Conservation (phyloP, 805 yeast species). For the Metschnikowia anglica region DNA sequence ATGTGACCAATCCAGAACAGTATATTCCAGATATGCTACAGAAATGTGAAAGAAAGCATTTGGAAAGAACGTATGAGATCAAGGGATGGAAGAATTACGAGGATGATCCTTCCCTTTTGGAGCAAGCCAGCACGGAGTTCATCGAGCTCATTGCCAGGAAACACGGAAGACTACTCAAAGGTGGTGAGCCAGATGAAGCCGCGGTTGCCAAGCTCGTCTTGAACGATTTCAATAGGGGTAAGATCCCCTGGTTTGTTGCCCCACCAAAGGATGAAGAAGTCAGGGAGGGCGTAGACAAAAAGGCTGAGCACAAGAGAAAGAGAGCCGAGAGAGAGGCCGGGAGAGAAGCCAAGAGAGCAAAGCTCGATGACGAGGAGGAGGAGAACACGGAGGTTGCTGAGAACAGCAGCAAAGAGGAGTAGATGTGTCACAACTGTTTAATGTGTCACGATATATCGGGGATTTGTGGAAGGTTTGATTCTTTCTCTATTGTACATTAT, state of each 20-base stretch:
- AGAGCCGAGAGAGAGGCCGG: conserved; percentile 48
- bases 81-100: conserved; percentile 73
- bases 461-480: neutral
- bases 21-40: conserved; percentile 82
- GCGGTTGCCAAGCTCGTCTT: conserved; percentile 88
- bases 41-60: conserved; percentile 84
- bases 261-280: conserved; percentile 77
- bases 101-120: conserved; percentile 47
- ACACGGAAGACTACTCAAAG: conserved; percentile 88
- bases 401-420: neutral
- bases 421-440: neutral
- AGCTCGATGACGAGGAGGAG: conserved; percentile 25
- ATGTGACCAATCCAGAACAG: conserved; percentile 92
- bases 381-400: conserved; percentile 5
- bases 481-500: conserved; percentile 16
- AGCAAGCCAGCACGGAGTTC: conserved; percentile 58
- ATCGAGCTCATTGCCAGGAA: conserved; percentile 89
- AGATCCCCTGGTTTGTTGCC: conserved; percentile 95
- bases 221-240: conserved; percentile 95
- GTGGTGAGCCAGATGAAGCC: conserved; percentile 96
- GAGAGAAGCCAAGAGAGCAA: conserved; percentile 27
- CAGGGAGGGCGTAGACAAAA: conserved; percentile 57
- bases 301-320: conserved; percentile 52
- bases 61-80: conserved; percentile 93
- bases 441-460: neutral